Base-by-base conservation (phyloP, 2,329 filamentous ascomycete species). In the Moelleriella libera region DNA sequence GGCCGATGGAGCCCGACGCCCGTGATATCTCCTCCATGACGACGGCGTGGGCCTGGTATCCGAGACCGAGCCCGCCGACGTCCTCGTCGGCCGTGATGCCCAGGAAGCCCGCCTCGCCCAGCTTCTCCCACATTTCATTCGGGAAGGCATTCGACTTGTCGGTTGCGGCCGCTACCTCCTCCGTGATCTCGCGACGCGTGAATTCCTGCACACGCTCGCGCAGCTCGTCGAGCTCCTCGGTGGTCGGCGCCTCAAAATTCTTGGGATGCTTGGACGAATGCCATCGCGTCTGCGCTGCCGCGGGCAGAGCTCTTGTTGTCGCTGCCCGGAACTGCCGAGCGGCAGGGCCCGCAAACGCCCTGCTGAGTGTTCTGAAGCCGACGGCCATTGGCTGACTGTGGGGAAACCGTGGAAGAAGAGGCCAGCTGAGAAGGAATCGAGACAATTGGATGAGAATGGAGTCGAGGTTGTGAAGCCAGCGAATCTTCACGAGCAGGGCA, bases 11-110 rank as follows among this genome's bases (percentile, higher is more conserved):
- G 11, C 70, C 89, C 46, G 84, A 90, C 3, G 90, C 90, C 49
- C 90, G 77, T 48, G 85, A 92, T 41, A 98, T 73, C 71, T 97
- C 92, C 67, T 98, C 92, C 80, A 97, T 85, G 43, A 96, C 88
- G 6, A 95, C 72, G 61, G 88, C 94, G 68, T 98, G 92, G 43
- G 92, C 90, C 69, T 97, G 90, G 66, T 97, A 98, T 9, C 92
- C 92, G 80, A 97, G 83, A 1, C 75, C 86, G 43, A 97, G 67
- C 2, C 90, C 92, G 39, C 92, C 92, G 46, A 92, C 88, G 48
- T 88, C 83, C 67, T 95, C 88, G 58, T 95, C 87, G 14, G 88
- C 92, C 7, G 92, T 97, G 58, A 96, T 86, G 50, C 92, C 92
- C 30, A 97, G 75, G 56, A 97, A 84, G 6, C 85, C 92, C 34